phyloP scores from a whole-genome alignment of 2,329 filamentous ascomycete species.

The Orbilia brochopaga region DNA sequence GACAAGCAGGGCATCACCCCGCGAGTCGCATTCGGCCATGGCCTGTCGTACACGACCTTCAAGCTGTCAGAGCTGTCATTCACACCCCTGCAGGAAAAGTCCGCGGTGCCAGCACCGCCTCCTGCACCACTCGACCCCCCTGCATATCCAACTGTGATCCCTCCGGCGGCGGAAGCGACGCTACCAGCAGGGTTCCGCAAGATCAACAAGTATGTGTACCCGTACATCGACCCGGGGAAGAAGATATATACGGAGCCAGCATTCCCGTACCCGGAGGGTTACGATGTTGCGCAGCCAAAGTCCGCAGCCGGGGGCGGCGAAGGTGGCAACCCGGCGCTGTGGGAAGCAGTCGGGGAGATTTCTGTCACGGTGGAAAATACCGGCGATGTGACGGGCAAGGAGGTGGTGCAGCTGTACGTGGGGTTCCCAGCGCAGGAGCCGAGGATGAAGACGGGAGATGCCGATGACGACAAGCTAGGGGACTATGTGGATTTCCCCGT shows the following conservation, averaged over 20 bases:
- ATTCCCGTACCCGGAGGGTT: slow-evolving; percentile 72
- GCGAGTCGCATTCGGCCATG: slow-evolving; percentile 70
- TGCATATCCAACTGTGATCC: slow-evolving; percentile 36
- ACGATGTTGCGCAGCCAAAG: slow-evolving; percentile 63
- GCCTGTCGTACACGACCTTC: slow-evolving; percentile 73
- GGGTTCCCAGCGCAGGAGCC: slow-evolving; percentile 64
- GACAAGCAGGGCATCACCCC: slow-evolving; percentile 64
- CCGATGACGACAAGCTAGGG: slow-evolving; percentile 16
- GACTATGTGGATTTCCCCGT: slow-evolving; percentile 65
- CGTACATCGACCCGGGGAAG: slow-evolving; percentile 67
- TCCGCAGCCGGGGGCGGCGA: slow-evolving; percentile 64
- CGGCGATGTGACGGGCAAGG: slow-evolving; percentile 62
- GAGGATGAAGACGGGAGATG: slow-evolving; percentile 20
- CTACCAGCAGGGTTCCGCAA: slow-evolving; percentile 25
- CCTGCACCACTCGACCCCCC: slow-evolving; percentile 61
- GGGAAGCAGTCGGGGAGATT: slow-evolving; percentile 67
- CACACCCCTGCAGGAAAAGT: slow-evolving; percentile 59
- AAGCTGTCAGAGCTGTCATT: slow-evolving; percentile 64
- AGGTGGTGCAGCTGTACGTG: slow-evolving; percentile 67
- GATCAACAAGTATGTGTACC: slow-evolving; percentile 67
- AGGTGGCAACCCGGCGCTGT: slow-evolving; percentile 67
- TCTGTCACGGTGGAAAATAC: slow-evolving; percentile 68
- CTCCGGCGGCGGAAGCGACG: slow-evolving; percentile 19
- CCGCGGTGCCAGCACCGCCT: slow-evolving; percentile 61
- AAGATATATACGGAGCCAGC: slow-evolving; percentile 59